A percentile compares a stretch with the other conserved stretches of the same genome.
Conservation (phyloP, 148 eudicot species). For the Chenopodium formosanum region DNA sequence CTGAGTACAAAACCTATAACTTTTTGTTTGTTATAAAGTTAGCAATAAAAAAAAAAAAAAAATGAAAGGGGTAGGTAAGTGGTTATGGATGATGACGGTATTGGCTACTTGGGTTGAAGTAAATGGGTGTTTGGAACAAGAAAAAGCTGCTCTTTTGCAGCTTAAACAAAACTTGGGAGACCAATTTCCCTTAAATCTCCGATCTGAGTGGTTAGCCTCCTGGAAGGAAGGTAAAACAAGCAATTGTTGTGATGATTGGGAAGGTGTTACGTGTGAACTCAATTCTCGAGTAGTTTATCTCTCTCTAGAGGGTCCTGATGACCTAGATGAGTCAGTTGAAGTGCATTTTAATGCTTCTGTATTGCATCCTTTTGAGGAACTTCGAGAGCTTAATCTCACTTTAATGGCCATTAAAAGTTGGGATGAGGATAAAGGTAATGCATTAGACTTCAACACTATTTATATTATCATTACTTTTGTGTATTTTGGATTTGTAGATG, state of each 20-base stretch:
- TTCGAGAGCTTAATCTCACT: too few relatives aligned
- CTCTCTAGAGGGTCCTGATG: too few relatives aligned
- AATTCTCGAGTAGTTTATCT: neutral
- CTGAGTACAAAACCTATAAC: too few relatives aligned
- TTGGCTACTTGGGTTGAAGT: neutral
- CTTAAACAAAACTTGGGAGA: neutral
- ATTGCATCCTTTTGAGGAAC: neutral
- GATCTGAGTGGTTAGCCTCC: neutral
- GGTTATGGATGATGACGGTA: neutral
- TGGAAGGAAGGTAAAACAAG: neutral
- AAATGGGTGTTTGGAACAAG: neutral
- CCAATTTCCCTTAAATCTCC: neutral
- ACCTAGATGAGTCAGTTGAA: too few relatives aligned
- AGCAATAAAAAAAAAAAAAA: too few relatives aligned
- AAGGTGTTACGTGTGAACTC: neutral
- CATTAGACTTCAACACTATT: too few relatives aligned
- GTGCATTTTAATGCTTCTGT: neutral
- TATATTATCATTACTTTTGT: too few relatives aligned
- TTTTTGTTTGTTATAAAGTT: too few relatives aligned
- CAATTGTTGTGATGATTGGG: neutral
- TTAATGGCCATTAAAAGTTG: too few relatives aligned
- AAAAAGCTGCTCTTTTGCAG: slow-evolving; percentile 3
- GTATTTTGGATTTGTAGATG: too few relatives aligned
- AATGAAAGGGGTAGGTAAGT: neutral
- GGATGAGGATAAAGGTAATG: too few relatives aligned